phyloP scores from a whole-genome alignment of 2,329 filamentous ascomycete species.

The Metarhizium humberi region DNA sequence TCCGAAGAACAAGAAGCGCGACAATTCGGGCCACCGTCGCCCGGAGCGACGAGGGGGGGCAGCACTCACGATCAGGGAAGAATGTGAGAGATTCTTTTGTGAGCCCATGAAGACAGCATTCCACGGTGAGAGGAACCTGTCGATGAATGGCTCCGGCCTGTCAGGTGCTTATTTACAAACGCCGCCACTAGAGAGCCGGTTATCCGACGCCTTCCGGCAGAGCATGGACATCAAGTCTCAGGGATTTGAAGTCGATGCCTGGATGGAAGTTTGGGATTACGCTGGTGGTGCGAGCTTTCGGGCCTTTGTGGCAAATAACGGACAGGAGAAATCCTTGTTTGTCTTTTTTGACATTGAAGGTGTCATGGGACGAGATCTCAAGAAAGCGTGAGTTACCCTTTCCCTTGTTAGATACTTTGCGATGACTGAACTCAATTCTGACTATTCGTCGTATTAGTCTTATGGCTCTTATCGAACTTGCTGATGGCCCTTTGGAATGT shows the following conservation, averaged over 20 bases:
- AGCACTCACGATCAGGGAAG: constrained; percentile 93
- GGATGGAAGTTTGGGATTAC: constrained; percentile 81
- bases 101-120: constrained; percentile 90
- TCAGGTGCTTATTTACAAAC: constrained; percentile 59
- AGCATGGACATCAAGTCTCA: constrained; percentile 16
- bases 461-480: constrained; percentile 84
- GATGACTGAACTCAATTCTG: background rate
- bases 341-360: constrained; percentile 71
- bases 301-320: constrained; percentile 68
- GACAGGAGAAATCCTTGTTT: constrained; percentile 66
- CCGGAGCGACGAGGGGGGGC: constrained; percentile 71
- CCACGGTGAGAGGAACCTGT: constrained; percentile 85
- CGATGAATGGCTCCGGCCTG: constrained; percentile 73
- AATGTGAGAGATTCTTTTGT: constrained; percentile 99
- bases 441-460: constrained; percentile 43
- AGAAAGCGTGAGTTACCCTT: constrained; percentile 62
- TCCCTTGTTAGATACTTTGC: background rate
- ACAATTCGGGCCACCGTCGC: constrained; percentile 28
- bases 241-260: constrained; percentile 42
- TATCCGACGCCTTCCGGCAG: constrained; percentile 25
- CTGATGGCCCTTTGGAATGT: constrained; percentile 67
- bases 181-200: constrained; percentile 41
- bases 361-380: constrained; percentile 67
- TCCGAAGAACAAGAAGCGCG: constrained; percentile 42
- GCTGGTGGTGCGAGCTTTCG: constrained; percentile 74